A percentile compares a stretch with the other conserved stretches of the same genome.
Evolutionary conservation across 225 moss, liverwort and hornwort genomes (phyloP).

Genomic region (Physcomitrellopsis africana): DNA sequence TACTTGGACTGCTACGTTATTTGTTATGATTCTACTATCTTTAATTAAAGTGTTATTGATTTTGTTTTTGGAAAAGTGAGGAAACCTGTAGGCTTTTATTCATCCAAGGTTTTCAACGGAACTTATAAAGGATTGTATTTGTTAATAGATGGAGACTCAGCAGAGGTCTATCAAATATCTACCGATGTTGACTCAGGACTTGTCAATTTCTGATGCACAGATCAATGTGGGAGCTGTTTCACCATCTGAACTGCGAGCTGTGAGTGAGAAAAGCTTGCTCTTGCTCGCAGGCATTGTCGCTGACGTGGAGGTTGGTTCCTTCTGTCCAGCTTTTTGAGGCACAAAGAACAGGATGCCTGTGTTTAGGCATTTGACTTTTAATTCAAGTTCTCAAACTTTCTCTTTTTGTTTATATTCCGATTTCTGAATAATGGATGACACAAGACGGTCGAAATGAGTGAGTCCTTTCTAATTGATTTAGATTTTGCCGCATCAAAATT

Average conservation of each 20-base stretch:
- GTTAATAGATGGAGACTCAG: background rate
- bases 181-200: background rate
- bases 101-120: background rate
- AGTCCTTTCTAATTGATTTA: background rate
- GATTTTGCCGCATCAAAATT: background rate
- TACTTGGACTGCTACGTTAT: constrained; percentile 16
- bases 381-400: background rate
- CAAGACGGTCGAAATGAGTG: background rate
- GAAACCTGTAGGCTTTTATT: background rate
- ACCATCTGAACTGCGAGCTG: constrained; percentile 83
- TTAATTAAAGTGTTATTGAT: background rate
- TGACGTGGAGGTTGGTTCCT: constrained; percentile 81
- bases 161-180: background rate
- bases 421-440: background rate
- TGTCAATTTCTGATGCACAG: constrained; percentile 40
- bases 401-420: background rate
- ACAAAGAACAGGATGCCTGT: background rate
- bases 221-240: constrained; percentile 93
- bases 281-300: constrained; percentile 74
- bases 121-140: background rate
- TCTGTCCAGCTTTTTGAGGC: constrained; percentile 10
- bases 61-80: constrained; percentile 6
- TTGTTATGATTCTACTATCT: background rate
- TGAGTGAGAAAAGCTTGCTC: constrained; percentile 67
- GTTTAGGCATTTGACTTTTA: background rate